Conservation (phyloP, 352 stramenopile genomes). For the Phytopythium ostracodes region DNA sequence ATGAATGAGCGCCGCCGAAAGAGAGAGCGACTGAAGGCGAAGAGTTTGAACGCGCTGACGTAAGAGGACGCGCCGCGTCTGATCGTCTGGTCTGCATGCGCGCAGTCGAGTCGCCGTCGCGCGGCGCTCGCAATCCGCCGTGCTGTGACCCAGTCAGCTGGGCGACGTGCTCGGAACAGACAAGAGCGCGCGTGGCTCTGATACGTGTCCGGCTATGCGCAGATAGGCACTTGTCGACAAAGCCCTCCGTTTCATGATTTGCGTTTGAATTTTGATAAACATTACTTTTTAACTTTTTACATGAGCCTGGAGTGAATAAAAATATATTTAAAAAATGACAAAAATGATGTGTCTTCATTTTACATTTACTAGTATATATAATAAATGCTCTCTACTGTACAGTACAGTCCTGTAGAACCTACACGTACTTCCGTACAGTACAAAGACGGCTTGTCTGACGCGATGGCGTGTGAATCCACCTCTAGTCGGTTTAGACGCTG, state of each 20-base stretch:
- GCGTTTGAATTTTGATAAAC: not conserved
- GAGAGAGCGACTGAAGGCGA: not conserved
- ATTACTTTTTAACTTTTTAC: not conserved
- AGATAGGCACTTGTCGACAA: not conserved
- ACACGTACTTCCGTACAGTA: not conserved
- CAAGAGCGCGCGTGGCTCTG: not conserved
- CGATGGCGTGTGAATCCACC: not conserved
- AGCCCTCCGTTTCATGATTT: no score
- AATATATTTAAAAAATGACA: not conserved
- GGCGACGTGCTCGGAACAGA: not conserved
- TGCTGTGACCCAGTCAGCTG: slow-evolving; percentile 3
- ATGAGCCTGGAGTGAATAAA: not conserved
- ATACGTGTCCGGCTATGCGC: slow-evolving; percentile 3
- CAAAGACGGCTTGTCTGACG: not conserved
- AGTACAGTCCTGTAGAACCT: no score
- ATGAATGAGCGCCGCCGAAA: not conserved
- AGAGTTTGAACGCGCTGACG: not conserved
- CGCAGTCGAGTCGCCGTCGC: not conserved
- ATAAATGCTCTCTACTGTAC: no score
- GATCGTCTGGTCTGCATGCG: not conserved
- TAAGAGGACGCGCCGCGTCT: not conserved
- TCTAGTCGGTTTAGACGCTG: not conserved
- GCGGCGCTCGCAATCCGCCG: not conserved
- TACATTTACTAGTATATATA: no score
- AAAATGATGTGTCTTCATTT: no score